Base-by-base conservation (phyloP, 495 filamentous ascomycete genomes). In the Parathielavia appendiculata region DNA sequence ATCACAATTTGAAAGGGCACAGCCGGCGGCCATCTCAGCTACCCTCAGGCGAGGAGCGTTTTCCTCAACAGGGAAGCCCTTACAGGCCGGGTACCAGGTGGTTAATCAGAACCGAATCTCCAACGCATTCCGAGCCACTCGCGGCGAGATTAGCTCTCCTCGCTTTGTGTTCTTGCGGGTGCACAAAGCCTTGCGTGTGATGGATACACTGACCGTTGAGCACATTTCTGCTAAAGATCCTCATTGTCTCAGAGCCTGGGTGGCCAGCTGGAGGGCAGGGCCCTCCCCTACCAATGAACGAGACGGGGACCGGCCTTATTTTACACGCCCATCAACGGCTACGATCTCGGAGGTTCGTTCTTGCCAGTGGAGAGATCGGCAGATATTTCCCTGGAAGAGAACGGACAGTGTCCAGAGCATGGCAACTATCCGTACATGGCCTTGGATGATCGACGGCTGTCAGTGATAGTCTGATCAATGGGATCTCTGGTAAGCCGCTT, bases 261-360 rank as follows among this genome's bases (percentile, higher is more conserved):
- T 40, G 8, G 38, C 9, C 23, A 32, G 38, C 17, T 40, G 56
- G 19, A 6, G 40, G 23, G 10, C 38, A 30, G 32, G 39, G 35
- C 20, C 13, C 10, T 45, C 17, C 40, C 30, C 48, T 36, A 30
- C 56, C 39, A 58, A 47, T 58, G 45, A 39, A 14, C 10, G 39
- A 43, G 30, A 19, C 8, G 1, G 52, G n/a, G 36, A 22, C 20
- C 23, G 17, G 39, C 40, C 20, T 6, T 45, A 22, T 34, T 45
- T 44, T 16, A 32, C 36, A 53, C 54, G 39, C 54, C 40, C 54
- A 22, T 44, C 56, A 58, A 58, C 56, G 56, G 54, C 45, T 44
- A 56, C 14, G 54, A 30, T 20, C 54, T 56, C 26, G 54, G 41
- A 17, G 47, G 23, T 11, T 34, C 19, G 26, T 34, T 35, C 16